Conservation (phyloP, 2,329 filamentous ascomycete species). For the Cercospora canescens region DNA sequence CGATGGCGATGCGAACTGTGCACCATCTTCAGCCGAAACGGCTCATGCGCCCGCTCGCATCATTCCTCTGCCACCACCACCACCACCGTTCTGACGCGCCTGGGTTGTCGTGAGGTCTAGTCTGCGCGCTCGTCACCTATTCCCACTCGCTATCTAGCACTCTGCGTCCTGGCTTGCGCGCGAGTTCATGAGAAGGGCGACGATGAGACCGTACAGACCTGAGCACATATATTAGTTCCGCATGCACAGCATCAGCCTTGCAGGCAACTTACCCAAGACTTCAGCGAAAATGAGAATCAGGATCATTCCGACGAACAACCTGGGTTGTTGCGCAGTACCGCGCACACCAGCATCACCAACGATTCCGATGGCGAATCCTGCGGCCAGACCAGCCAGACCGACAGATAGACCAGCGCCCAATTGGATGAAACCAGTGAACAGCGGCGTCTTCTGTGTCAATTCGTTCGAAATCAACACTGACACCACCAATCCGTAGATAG, state of each 20-base stretch:
- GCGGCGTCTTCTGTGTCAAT: constrained; percentile 47
- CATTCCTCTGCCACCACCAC: background rate
- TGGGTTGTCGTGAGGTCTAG: constrained; percentile 30
- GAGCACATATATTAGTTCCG: constrained; percentile 18
- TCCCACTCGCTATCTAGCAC: constrained; percentile 60
- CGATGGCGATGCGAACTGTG: constrained; percentile 1
- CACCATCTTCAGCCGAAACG: background rate
- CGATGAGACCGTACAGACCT: constrained; percentile 99
- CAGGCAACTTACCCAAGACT: constrained; percentile 76
- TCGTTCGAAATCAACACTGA: constrained; percentile 57
- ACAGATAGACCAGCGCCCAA: constrained; percentile 55
- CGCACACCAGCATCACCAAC: constrained; percentile 81
- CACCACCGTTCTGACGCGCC: constrained; percentile 14
- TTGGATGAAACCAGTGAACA: constrained; percentile 56
- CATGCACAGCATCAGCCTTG: background rate
- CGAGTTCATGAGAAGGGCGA: constrained; percentile 99
- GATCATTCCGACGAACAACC: constrained; percentile 96
- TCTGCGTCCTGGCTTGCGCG: constrained; percentile 62
- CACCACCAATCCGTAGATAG: constrained; percentile 72
- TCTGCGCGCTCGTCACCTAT: constrained; percentile 42
- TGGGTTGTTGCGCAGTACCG: constrained; percentile 79
- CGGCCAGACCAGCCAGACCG: constrained; percentile 43
- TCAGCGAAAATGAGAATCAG: constrained; percentile 99
- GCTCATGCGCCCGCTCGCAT: background rate
- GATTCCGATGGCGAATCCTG: constrained; percentile 53